Percentiles rank a stretch among this genome's conserved stretches.
phyloP scores from a whole-genome alignment of 192 early-diverging fungal genomes.

The Gonapodya sp. region DNA sequence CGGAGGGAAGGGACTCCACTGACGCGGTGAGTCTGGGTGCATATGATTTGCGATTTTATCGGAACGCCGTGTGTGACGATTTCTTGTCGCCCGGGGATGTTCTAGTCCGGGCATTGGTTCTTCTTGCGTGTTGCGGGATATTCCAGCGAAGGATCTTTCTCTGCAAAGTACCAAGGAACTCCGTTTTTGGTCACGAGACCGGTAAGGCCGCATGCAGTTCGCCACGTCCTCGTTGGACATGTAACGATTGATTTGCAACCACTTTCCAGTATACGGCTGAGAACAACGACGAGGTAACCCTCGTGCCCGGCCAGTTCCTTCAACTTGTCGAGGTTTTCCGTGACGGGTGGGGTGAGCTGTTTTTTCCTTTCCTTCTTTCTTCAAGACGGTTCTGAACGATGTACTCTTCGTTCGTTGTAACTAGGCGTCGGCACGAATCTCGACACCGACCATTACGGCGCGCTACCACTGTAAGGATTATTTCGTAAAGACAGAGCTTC shows the following conservation, averaged over 20 bases:
- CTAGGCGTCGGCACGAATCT: background rate
- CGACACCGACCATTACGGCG: conserved; percentile 1
- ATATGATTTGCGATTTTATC: background rate
- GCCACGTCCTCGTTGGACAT: background rate
- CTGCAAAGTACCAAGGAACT: conserved; percentile 1
- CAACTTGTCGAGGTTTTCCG: conserved; percentile 1
- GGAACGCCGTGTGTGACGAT: background rate
- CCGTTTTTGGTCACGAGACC: conserved; percentile 1
- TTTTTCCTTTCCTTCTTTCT: background rate
- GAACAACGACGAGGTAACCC: background rate
- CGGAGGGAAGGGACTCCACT: background rate
- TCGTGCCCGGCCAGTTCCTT: background rate
- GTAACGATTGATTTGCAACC: background rate
- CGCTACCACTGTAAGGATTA: background rate
- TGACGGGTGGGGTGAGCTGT: background rate
- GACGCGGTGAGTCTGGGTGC: background rate
- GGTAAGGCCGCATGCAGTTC: background rate
- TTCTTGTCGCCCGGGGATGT: background rate
- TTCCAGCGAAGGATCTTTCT: background rate
- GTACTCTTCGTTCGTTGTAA: background rate
- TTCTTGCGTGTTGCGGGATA: background rate
- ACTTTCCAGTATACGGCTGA: background rate
- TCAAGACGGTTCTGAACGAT: background rate
- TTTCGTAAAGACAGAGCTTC: background rate
- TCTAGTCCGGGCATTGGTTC: background rate